A percentile compares a stretch with the other conserved stretches of the same genome.
These are phyloP conservation scores for Brassica carinata DNA, from an alignment of 345 rosid genomes.

Conservation along the genomic window DNA sequence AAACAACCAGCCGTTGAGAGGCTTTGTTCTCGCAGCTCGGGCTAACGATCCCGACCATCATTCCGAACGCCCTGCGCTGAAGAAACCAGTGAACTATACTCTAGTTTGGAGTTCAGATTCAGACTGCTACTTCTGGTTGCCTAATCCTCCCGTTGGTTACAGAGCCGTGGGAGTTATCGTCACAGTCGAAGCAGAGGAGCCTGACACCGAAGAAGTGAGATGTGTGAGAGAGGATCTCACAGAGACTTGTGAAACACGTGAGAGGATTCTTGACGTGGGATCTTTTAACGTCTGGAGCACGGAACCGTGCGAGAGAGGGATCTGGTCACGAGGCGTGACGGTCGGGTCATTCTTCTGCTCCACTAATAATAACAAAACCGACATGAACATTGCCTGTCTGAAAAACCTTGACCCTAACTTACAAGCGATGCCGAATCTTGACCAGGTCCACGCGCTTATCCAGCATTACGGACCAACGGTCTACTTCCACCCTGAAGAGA, in stretches of 20 bases:
- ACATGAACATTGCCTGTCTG: constrained; percentile 61
- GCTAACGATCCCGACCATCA: constrained; percentile 36
- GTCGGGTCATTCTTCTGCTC: constrained; percentile 79
- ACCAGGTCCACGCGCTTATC: constrained; percentile 76
- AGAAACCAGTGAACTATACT: constrained; percentile 56
- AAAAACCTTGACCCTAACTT: constrained; percentile 61
- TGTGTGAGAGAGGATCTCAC: constrained; percentile 89
- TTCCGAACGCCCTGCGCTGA: constrained; percentile 51
- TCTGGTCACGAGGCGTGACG: constrained; percentile 58
- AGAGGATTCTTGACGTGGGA: constrained; percentile 49
- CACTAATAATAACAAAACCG: constrained; percentile 43
- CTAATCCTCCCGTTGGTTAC: constrained; percentile 79
- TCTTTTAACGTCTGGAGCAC: constrained; percentile 69
- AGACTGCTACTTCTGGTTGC: constrained; percentile 77
- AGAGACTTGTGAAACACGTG: constrained; percentile 60
- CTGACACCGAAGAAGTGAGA: constrained; percentile 66
- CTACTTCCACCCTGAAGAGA: constrained; percentile 91
- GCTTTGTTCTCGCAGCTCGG: constrained; percentile 72
- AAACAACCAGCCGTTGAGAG: constrained; percentile 63
- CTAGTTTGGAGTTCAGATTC: constrained; percentile 60
- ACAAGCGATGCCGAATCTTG: constrained; percentile 73
- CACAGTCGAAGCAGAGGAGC: constrained; percentile 52
- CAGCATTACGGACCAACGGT: constrained; percentile 77
- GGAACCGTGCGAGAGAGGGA: constrained; percentile 66
- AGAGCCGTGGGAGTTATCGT: constrained; percentile 83